phyloP scores from a whole-genome alignment of 345 rosid species.

The Durio zibethinus region DNA sequence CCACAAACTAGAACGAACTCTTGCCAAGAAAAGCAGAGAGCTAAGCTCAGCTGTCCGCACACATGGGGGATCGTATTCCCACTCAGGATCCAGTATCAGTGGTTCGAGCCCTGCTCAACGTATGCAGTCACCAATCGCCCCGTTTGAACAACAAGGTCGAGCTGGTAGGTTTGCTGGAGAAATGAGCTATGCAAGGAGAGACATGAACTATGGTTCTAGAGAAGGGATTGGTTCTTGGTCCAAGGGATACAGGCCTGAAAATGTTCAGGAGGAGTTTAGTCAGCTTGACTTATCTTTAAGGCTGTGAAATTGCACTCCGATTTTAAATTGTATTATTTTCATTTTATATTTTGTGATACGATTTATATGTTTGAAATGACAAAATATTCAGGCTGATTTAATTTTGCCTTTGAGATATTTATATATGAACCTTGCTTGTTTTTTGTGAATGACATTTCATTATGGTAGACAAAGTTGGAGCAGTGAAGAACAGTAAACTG shows the following conservation, averaged over 20 bases:
- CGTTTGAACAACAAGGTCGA: slow-evolving; percentile 40
- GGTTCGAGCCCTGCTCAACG: slow-evolving; percentile 17
- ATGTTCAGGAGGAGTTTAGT: slow-evolving; percentile 53
- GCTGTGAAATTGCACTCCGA: slow-evolving; percentile 40
- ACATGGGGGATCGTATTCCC: slow-evolving; percentile 27
- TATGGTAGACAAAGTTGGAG: neutral
- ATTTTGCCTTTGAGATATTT: slow-evolving; percentile 1
- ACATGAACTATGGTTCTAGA: slow-evolving; percentile 26
- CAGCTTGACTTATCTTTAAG: slow-evolving; percentile 78
- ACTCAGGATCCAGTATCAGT: slow-evolving; percentile 14
- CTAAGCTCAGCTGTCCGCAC: slow-evolving; percentile 27
- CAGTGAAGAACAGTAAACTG: slow-evolving; percentile 3
- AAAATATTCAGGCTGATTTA: neutral
- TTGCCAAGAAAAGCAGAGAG: slow-evolving; percentile 84
- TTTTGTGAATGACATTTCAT: neutral
- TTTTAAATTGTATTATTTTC: slow-evolving; percentile 14
- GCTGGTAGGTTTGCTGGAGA: slow-evolving; percentile 28
- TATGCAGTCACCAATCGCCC: slow-evolving; percentile 20
- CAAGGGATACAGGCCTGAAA: slow-evolving; percentile 37
- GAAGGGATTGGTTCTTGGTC: slow-evolving; percentile 30
- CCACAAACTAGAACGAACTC: slow-evolving; percentile 85
- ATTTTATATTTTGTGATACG: slow-evolving; percentile 11
- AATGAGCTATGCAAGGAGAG: slow-evolving; percentile 18
- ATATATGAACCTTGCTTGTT: slow-evolving; percentile 1
- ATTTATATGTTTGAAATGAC: neutral